Evolutionary conservation across 2,329 filamentous ascomycete genomes (phyloP).

Genomic region (Paradendryphiella salina): DNA sequence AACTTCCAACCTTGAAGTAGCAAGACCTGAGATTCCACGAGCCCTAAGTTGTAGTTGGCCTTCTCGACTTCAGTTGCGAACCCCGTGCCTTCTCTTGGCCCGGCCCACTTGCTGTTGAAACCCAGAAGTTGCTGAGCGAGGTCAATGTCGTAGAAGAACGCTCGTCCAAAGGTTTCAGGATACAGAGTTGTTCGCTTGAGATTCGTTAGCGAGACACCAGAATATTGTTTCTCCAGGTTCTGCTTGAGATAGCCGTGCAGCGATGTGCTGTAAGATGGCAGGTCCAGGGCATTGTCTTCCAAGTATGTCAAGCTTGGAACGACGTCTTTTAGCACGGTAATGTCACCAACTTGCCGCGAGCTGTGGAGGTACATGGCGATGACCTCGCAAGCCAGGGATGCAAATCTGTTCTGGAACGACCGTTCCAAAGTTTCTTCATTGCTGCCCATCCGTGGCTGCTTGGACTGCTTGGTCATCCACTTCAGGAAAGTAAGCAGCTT

Average conservation of each 20-base stretch:
- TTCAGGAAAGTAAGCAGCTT: constrained; percentile 72
- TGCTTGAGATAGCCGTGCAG: constrained; percentile 81
- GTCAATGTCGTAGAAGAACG: constrained; percentile 83
- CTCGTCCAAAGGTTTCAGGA: constrained; percentile 67
- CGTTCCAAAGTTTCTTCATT: constrained; percentile 30
- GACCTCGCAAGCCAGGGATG: constrained; percentile 82
- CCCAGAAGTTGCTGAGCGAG: constrained; percentile 75
- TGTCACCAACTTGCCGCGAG: constrained; percentile 73
- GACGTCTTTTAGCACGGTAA: constrained; percentile 69
- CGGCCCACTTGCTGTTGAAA: constrained; percentile 75
- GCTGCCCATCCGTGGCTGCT: constrained; percentile 28
- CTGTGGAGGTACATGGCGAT: constrained; percentile 90
- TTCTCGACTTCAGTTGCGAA: constrained; percentile 81
- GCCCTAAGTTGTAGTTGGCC: constrained; percentile 86
- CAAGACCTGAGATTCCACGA: constrained; percentile 87
- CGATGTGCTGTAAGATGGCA: constrained; percentile 84
- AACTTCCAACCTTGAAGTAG: constrained; percentile 90
- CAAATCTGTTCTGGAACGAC: constrained; percentile 59
- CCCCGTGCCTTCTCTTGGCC: constrained; percentile 63
- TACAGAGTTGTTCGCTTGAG: constrained; percentile 77
- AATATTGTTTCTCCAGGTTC: constrained; percentile 80
- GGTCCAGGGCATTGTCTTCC: constrained; percentile 72
- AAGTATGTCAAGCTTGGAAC: constrained; percentile 78
- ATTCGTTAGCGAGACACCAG: constrained; percentile 70
- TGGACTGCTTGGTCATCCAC: constrained; percentile 37